These are phyloP conservation scores for Apiospora pterosperma DNA, from an alignment of 2,329 filamentous ascomycete species.

Conservation along the genomic window DNA sequence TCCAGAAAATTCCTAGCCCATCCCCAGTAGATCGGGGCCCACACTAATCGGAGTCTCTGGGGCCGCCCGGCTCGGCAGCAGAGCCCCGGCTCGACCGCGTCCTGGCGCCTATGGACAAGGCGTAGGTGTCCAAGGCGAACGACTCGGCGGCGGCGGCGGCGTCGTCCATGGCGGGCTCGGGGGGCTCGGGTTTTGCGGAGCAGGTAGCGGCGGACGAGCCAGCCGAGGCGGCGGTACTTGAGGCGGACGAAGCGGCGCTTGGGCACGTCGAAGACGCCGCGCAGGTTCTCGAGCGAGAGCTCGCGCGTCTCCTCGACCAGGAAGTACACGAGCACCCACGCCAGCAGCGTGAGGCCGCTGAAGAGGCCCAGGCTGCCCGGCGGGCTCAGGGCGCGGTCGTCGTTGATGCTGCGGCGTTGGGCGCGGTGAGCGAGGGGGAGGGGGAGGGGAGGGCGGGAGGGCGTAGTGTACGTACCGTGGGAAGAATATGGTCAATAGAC, in stretches of 20 bases:
- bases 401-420: conserved; percentile 17
- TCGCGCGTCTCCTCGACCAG: conserved; percentile 40
- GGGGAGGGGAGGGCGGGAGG: background rate
- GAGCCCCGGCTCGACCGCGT: too few relatives aligned
- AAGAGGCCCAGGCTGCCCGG: conserved; percentile 42
- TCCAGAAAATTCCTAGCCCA: too few relatives aligned
- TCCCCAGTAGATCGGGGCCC: too few relatives aligned
- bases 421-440: background rate
- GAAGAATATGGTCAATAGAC: conserved; percentile 40
- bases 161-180: too few relatives aligned
- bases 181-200: background rate
- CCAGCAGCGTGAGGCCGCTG: conserved; percentile 41
- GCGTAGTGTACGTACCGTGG: conserved; percentile 23
- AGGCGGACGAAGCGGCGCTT: conserved; percentile 31
- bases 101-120: too few relatives aligned
- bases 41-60: too few relatives aligned
- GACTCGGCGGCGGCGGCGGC: too few relatives aligned
- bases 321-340: conserved; percentile 42
- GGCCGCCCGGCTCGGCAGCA: too few relatives aligned
- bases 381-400: conserved; percentile 17
- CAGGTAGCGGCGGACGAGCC: background rate
- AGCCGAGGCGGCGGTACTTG: background rate
- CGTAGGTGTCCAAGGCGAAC: too few relatives aligned
- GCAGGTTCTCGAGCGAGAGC: conserved; percentile 36
- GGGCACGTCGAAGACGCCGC: conserved; percentile 33